Evolutionary conservation across 2,329 filamentous ascomycete species (phyloP).

Genomic region (Aspergillus sclerotialis): DNA sequence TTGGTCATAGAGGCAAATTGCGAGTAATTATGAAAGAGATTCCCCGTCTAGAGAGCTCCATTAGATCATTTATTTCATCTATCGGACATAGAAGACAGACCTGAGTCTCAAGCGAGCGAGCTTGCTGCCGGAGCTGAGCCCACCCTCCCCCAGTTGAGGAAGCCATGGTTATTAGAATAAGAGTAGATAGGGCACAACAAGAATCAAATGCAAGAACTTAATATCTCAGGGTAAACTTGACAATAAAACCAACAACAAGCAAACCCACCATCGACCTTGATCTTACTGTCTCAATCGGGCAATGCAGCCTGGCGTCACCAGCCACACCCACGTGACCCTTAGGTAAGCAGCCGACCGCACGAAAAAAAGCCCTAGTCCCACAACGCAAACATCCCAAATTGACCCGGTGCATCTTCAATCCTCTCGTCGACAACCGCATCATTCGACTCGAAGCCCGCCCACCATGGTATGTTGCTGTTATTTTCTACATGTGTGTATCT

Average conservation of each 20-base stretch:
- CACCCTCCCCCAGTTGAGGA: conserved; percentile 62
- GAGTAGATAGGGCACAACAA: background rate
- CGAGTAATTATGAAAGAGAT: conserved; percentile 64
- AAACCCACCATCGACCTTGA: background rate
- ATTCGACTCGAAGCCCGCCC: conserved; percentile 34
- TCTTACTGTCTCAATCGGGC: background rate
- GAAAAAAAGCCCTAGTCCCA: conserved; percentile 41
- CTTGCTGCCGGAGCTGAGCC: conserved; percentile 91
- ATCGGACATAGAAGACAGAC: conserved; percentile 40
- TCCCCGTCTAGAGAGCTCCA: conserved; percentile 61
- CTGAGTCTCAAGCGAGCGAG: conserved; percentile 81
- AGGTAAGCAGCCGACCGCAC: conserved; percentile 21
- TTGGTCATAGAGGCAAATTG: conserved; percentile 78
- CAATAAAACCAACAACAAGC: background rate
- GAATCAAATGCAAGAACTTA: conserved; percentile 1
- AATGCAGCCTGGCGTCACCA: conserved; percentile 5
- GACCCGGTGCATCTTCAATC: conserved; percentile 36
- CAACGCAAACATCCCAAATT: conserved; percentile 34
- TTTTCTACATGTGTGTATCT: conserved; percentile 1
- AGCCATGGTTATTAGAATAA: conserved; percentile 38
- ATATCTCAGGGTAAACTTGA: background rate
- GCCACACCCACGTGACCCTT: conserved; percentile 24
- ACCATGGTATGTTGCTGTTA: conserved; percentile 35
- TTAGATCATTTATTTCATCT: conserved; percentile 9
- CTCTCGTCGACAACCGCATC: conserved; percentile 42